Conservation (phyloP, 768 basidiomycete genomes). For the Lepiota brunneoincarnata region DNA sequence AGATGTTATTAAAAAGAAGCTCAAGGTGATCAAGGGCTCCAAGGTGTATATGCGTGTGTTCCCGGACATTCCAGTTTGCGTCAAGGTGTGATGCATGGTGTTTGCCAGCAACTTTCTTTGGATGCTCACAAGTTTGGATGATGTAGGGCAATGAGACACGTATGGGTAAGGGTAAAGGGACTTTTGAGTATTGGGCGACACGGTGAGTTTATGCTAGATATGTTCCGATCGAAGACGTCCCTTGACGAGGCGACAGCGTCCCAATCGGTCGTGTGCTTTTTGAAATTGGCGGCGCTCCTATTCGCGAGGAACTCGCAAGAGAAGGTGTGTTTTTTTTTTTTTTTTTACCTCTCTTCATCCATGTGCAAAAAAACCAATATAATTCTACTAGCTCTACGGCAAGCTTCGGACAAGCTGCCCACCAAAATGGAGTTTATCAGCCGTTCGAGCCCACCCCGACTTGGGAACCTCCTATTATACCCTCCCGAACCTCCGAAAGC, state of each 20-base stretch:
- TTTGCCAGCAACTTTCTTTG: neutral
- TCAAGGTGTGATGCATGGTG: conserved; percentile 63
- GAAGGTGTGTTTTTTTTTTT: conserved; percentile 57
- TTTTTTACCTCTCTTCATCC: neutral
- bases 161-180: conserved; percentile 99
- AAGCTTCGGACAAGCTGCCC: conserved; percentile 86
- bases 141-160: conserved; percentile 94
- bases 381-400: conserved; percentile 64
- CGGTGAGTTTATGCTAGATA: conserved; percentile 47
- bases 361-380: neutral
- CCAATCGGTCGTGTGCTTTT: conserved; percentile 89
- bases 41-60: conserved; percentile 89
- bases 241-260: conserved; percentile 51
- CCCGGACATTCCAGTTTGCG: conserved; percentile 95
- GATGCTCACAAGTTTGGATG: neutral
- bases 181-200: conserved; percentile 96
- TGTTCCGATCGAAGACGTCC: neutral
- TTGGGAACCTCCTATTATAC: conserved; percentile 64
- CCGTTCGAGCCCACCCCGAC: conserved; percentile 61
- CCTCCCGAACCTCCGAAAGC: conserved; percentile 33
- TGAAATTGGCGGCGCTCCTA: conserved; percentile 86
- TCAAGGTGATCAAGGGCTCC: conserved; percentile 86
- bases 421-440: conserved; percentile 86
- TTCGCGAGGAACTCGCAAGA: conserved; percentile 89
- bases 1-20: conserved; percentile 84